These are phyloP conservation scores for Polytrichum commune DNA, from an alignment of 225 moss, liverwort and hornwort genomes.

Conservation along the genomic window DNA sequence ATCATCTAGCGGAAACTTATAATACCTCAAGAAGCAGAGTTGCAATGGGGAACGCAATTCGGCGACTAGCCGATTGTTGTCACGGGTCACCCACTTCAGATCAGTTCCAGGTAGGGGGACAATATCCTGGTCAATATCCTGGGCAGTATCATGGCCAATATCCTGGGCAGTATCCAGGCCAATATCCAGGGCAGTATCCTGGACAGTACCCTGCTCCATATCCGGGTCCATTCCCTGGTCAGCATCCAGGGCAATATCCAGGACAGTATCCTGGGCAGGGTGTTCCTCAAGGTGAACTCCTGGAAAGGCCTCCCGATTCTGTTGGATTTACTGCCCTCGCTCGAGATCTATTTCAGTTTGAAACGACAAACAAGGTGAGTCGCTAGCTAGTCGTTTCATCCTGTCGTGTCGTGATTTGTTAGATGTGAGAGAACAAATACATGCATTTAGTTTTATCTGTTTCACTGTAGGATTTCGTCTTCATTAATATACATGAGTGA, in stretches of 20 bases:
- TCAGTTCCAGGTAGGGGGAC: constrained; percentile 12
- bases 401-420: too few relatives aligned
- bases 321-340: constrained; percentile 46
- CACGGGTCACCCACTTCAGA: constrained; percentile 30
- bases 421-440: too few relatives aligned
- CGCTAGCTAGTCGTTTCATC: neutral
- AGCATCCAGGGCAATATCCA: constrained; percentile 12
- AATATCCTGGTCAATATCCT: constrained; percentile 13
- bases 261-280: constrained; percentile 8
- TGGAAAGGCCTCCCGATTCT: constrained; percentile 12
- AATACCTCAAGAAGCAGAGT: neutral
- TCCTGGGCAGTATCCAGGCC: constrained; percentile 9
- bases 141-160: constrained; percentile 2
- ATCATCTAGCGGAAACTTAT: neutral
- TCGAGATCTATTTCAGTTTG: constrained; percentile 57
- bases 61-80: constrained; percentile 35
- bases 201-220: constrained; percentile 4
- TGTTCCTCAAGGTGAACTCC: constrained; percentile 22
- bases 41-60: constrained; percentile 45
- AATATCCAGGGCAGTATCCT: constrained; percentile 3
- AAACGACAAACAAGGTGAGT: constrained; percentile 48
- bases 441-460: neutral
- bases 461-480: neutral
- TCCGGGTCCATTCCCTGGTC: constrained; percentile 9
- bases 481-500: neutral